Conservation (phyloP, 441 rosid genomes). For the Breynia disticha region DNA sequence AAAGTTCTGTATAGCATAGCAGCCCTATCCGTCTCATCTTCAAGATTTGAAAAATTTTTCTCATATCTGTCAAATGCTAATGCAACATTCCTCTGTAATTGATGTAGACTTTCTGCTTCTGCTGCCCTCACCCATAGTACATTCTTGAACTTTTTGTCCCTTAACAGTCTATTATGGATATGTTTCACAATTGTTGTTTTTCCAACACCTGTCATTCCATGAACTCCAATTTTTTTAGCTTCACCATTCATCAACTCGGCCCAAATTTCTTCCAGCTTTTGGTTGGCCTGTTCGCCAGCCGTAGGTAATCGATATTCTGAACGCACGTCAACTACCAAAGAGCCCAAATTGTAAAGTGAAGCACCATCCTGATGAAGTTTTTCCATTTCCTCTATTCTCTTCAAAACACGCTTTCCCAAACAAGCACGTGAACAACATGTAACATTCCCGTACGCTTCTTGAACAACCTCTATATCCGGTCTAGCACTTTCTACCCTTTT, state of each 20-base stretch:
- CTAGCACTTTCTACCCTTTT: not conserved
- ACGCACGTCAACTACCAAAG: not conserved
- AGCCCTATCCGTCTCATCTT: not conserved
- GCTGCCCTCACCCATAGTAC: not conserved
- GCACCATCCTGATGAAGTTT: not conserved
- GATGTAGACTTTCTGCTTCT: not conserved
- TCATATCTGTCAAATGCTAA: not conserved
- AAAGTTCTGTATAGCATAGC: not conserved
- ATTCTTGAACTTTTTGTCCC: not conserved
- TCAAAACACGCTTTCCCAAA: not conserved
- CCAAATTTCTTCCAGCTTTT: not conserved
- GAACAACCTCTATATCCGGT: too few species aligned
- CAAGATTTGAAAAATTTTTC: not conserved
- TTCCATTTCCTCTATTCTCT: not conserved
- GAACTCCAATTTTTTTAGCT: not conserved
- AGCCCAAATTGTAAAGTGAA: not conserved
- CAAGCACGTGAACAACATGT: not conserved
- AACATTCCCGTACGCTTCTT: not conserved
- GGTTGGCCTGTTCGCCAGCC: not conserved
- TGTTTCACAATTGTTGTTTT: not conserved
- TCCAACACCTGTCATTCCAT: not conserved
- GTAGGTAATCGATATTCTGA: not conserved
- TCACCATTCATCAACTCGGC: not conserved
- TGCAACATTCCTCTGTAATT: not conserved
- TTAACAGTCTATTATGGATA: not conserved